Evolutionary conservation across 352 stramenopile genomes (phyloP).

Genomic region (Pythium dissimile): DNA sequence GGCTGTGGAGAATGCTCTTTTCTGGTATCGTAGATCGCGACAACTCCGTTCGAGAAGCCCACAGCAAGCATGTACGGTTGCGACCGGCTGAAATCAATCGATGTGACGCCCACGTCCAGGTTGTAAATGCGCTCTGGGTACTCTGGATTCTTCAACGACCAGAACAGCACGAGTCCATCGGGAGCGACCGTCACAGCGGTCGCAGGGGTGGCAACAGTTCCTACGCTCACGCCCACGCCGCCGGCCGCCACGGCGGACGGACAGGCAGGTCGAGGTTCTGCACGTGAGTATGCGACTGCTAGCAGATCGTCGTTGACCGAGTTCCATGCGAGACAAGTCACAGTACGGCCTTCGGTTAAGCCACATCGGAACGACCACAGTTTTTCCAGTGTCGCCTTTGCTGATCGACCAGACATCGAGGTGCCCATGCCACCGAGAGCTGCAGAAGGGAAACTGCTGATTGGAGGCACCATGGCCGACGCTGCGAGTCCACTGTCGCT

Average conservation of each 20-base stretch:
- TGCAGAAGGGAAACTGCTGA: constrained; percentile 6
- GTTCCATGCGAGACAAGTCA: constrained; percentile 86
- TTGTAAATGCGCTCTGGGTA: constrained; percentile 89
- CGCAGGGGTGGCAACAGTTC: not conserved
- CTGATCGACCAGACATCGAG: constrained; percentile 13
- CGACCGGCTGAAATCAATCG: constrained; percentile 84
- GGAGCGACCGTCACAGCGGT: not conserved
- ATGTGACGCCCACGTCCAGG: constrained; percentile 73
- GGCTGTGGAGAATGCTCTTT: constrained; percentile 39
- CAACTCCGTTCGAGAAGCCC: constrained; percentile 86
- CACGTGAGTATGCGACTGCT: constrained; percentile 82
- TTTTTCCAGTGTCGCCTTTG: constrained; percentile 43
- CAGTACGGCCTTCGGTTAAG: constrained; percentile 48
- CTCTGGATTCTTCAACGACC: constrained; percentile 91
- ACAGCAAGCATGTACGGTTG: constrained; percentile 89
- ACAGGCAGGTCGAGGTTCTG: constrained; percentile 5
- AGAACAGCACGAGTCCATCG: constrained; percentile 88
- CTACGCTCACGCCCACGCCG: not conserved
- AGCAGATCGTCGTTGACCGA: constrained; percentile 86
- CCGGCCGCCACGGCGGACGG: constrained; percentile 7
- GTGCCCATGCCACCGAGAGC: constrained; percentile 9
- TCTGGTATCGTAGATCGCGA: constrained; percentile 90
- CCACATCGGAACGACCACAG: constrained; percentile 76
- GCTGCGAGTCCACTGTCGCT: not conserved
- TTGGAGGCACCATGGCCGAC: constrained; percentile 19